Evolutionary conservation across 2,329 filamentous ascomycete species (phyloP), one percentile per base, ranked within the genome.

Genomic region (Monosporascus sp.): DNA sequence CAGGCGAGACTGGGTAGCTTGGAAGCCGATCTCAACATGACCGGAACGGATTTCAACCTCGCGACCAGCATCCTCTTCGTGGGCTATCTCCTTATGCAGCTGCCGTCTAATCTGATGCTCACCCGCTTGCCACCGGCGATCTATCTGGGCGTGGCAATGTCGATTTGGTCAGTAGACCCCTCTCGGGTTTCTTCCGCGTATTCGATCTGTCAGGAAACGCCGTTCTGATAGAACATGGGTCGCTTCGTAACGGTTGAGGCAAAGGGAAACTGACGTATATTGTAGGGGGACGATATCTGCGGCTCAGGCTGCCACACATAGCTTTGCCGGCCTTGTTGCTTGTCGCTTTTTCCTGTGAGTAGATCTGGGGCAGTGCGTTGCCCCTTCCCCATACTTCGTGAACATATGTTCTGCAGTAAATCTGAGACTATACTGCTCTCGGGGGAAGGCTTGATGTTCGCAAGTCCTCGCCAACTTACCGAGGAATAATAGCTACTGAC

Each of bases 31-130:
- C 67, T 84, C 0, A 66, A 66, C 1, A 80, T 84, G 76, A 69
- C 63, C 6, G 79, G 79, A 7, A 82, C 78, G 2, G 78, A 85
- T 48, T 84, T 80, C 61, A 82, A 83, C 57, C 65, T 81, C 2
- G 75, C 76, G 11, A 80, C 77, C 5, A 77, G 74, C 55, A 78
- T 81, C 58, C 69, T 81, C 31, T 84, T 82, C 55, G 79, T 83
- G 1, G 77, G 81, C 3, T 86, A 86, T 58, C 68, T 85, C 1
- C 66, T 84, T 14, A 84, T 85, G 76, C 81, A 86, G 62, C 67
- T 86, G 0, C 83, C 82, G 0, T 84, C 80, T 0, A 86, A 86
- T 55, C 70, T 85, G 53, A 60, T 82, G 0, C 68, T 85, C 2
- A 83, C 80, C 0, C 70, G 77, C 3, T 68, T 82, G 31, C 71